Base-by-base conservation (phyloP, 1,284 basidiomycete species). In the Pulchroboletus neoregius region DNA sequence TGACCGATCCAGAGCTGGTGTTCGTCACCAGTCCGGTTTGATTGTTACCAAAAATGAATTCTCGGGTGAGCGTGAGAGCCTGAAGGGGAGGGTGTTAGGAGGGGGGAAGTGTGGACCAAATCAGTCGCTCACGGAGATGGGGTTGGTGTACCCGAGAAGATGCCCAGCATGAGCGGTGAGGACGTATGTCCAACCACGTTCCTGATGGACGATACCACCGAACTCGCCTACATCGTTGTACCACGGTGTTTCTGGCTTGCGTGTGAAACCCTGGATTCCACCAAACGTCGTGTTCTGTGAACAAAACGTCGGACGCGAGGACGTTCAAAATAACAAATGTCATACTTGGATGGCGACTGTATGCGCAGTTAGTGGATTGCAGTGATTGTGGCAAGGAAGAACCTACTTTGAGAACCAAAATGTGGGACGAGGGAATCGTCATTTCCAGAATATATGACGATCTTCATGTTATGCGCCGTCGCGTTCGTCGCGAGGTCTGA, bases 261-360 rank as follows among this genome's bases (percentile, higher is more conserved):
- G 71, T 0, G 82, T 78, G 59, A 87, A 87, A 2, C 85, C 84
- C 62, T 82, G 83, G 32, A 80, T 80, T 13, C 82, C 82, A 23
- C 84, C 82, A 56, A 87, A 87, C 0, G 84, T 85, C 2, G 80
- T 85, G 54, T 87, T 87, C 80, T 85, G 0, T 7, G 4, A 7
- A 34, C 12, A n/a, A 42, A 30, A n/a, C 5, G 11, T 49, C 5
- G 42, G 51, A 33, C 7, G 34, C 8, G 3, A 8, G 3, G 24
- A 23, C 22, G 23, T 3, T 2, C 18, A 6, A 36, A 20, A 24
- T 7, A 3, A 2, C 3, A 0, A 6, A 32, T 3, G 1, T 39
- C 58, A 15, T 60, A 78, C 80, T 66, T 84, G 83, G 28, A 86
- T 85, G 9, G 73, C 68, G 32, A 84, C 83, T 84, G 50, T 9